Conservation (phyloP, 2,329 filamentous ascomycete genomes). For the Microsporum canis region DNA sequence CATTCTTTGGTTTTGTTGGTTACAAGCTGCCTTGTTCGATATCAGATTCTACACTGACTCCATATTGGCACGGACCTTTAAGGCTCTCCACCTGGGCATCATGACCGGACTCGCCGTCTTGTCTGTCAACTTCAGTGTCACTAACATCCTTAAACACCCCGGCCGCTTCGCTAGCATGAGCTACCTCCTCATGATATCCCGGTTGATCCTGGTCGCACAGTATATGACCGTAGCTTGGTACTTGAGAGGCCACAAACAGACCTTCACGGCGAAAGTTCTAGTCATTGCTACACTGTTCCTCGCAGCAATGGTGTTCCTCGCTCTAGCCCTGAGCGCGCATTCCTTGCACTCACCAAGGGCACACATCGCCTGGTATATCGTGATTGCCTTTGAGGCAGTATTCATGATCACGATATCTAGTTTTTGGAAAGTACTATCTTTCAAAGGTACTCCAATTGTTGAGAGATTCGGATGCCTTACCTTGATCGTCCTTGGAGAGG, state of each 20-base stretch:
- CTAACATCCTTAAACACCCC: slow-evolving; percentile 12
- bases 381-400: slow-evolving; percentile 39
- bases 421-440: slow-evolving; percentile 33
- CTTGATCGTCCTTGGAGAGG: slow-evolving; percentile 51
- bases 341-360: neutral
- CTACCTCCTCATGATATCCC: slow-evolving; percentile 40
- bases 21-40: slow-evolving; percentile 52
- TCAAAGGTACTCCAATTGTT: slow-evolving; percentile 48
- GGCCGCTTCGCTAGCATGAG: slow-evolving; percentile 28
- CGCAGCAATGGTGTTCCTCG: neutral
- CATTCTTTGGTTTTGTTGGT: slow-evolving; percentile 59
- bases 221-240: slow-evolving; percentile 35
- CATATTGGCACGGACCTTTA: slow-evolving; percentile 49
- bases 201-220: slow-evolving; percentile 42
- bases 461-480: slow-evolving; percentile 49
- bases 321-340: neutral
- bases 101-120: slow-evolving; percentile 56
- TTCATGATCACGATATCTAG: slow-evolving; percentile 36
- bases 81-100: slow-evolving; percentile 50
- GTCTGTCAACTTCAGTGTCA: slow-evolving; percentile 32
- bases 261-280: slow-evolving; percentile 16
- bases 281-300: neutral
- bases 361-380: slow-evolving; percentile 41
- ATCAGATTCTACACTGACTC: slow-evolving; percentile 55
- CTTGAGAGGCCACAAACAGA: slow-evolving; percentile 17